Conservation (phyloP, 192 early-diverging fungal species). For the Backusella liffmaniae region DNA sequence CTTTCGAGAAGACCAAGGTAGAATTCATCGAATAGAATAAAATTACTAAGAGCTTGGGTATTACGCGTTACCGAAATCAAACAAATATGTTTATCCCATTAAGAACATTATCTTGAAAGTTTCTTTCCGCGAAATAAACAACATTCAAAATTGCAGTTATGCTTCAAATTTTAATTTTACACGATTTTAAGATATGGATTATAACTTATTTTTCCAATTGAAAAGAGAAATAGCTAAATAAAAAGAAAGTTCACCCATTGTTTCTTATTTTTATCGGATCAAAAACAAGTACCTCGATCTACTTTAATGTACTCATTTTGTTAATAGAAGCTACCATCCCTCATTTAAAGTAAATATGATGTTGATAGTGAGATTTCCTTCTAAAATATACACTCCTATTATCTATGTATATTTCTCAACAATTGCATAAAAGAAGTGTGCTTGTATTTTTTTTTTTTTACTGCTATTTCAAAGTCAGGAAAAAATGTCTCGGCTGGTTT, state of each 20-base stretch:
- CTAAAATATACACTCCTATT: neutral
- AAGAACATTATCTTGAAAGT: neutral
- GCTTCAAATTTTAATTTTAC: neutral
- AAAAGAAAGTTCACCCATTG: neutral
- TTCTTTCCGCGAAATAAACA: neutral
- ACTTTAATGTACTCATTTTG: neutral
- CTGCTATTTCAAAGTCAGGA: neutral
- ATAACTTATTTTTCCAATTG: neutral
- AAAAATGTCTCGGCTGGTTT: neutral
- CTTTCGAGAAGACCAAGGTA: neutral
- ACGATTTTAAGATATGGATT: neutral
- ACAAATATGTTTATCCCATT: neutral
- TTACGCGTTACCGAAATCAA: neutral
- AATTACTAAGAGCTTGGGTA: neutral
- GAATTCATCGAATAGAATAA: neutral
- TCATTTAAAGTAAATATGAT: neutral
- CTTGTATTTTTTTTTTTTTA: neutral
- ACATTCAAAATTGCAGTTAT: neutral
- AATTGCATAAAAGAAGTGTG: neutral
- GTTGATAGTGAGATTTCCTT: neutral
- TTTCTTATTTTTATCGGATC: neutral
- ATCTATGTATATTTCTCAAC: neutral
- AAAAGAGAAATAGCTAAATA: neutral
- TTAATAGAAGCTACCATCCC: neutral
- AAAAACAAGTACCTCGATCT: neutral